phyloP scores from a whole-genome alignment of 768 basidiomycete species.

The Lanmaoa rubissima region DNA sequence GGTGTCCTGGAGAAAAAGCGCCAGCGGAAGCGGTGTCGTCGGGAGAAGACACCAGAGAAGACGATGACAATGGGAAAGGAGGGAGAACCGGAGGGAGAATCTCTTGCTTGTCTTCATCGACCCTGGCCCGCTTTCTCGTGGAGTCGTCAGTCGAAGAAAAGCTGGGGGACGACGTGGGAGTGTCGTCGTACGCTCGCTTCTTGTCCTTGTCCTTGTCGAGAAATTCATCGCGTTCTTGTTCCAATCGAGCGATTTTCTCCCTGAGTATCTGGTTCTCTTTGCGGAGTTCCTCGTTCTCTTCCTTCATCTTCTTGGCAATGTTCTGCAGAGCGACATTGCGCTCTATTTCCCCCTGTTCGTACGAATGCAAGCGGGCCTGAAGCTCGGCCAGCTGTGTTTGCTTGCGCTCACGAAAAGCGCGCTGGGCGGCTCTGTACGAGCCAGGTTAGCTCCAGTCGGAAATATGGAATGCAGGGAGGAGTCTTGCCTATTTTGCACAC shows the following conservation, averaged over 20 bases:
- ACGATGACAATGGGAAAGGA: constrained; percentile 37
- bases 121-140: constrained; percentile 39
- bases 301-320: constrained; percentile 80
- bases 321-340: constrained; percentile 82
- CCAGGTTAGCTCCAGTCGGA: constrained; percentile 7
- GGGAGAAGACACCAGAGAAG: constrained; percentile 53
- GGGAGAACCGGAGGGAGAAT: constrained; percentile 18
- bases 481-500: constrained; percentile 71
- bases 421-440: constrained; percentile 72
- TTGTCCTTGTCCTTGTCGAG: constrained; percentile 36
- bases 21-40: constrained; percentile 33
- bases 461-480: neutral
- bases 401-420: constrained; percentile 87
- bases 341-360: constrained; percentile 90
- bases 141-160: constrained; percentile 21
- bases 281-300: constrained; percentile 77
- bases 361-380: constrained; percentile 79
- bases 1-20: constrained; percentile 34
- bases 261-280: constrained; percentile 64
- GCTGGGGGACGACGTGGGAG: constrained; percentile 33
- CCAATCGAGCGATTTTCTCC: constrained; percentile 44
- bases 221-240: constrained; percentile 35
- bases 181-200: constrained; percentile 61
- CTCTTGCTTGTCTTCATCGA: constrained; percentile 24
- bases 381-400: constrained; percentile 86